Base-by-base conservation (phyloP, 2,329 filamentous ascomycete genomes). In the Aspergillus luchuensis region DNA sequence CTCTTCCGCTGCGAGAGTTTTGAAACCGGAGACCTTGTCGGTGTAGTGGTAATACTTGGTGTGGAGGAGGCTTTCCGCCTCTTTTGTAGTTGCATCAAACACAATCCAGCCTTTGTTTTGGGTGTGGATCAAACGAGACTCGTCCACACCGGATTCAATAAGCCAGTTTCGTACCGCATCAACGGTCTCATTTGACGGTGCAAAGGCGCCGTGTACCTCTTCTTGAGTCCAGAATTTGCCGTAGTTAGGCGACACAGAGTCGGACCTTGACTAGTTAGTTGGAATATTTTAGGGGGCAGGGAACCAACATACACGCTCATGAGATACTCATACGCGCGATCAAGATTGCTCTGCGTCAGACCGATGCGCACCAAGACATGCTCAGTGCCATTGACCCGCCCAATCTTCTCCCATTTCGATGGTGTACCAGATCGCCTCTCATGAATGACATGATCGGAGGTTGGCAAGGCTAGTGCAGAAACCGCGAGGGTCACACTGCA, bases 1-100 rank as follows among this genome's bases (percentile, higher is more conserved):
- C 63, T 75, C 69, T 62, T 78, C 72, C 58, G 77, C 79, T 15
- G 76, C 77, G 30, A 81, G 68, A 23, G 74, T 70, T 1, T 69
- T 66, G 28, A 68, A 65, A 10, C 74, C 72, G 11, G 67, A 72
- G 15, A 69, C 66, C 28, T 68, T 63, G 58, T 77, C 71, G 5
- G 72, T 71, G 63, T 78, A 79, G 17, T 77, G 56, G 48, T 73
- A 74, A 65, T 79, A 81, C 50, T 78, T 65, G 0, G 78, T 74
- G 33, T 71, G 69, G 5, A 81, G 67, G 28, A 81, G 64, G 3
- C 61, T 58, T 59, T 80, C 78, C 3, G 76, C 69, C 49, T 78
- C 75, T 11, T 68, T 65, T 2, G 76, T 72, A 2, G 72, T 68
- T 0, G 74, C 72, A 23, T 78, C 72, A 58, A 81, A 79, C 11